Percentiles rank a stretch among this genome's conserved stretches.
phyloP scores from a whole-genome alignment of 2,329 filamentous ascomycete genomes.

The Curvularia verruculosa region DNA sequence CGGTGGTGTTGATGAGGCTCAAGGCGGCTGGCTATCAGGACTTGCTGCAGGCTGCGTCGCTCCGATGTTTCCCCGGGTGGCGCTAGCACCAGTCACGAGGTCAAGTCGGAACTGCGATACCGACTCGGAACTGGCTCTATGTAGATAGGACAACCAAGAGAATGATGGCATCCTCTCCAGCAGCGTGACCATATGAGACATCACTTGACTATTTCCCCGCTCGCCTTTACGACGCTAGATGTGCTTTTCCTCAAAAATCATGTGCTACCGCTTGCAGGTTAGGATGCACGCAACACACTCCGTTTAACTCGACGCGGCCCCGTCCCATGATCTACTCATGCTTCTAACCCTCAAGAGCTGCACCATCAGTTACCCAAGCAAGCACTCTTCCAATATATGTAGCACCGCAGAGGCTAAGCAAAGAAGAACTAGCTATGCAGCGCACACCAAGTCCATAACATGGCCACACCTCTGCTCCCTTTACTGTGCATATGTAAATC shows the following conservation, averaged over 20 bases:
- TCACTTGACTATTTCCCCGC: not conserved
- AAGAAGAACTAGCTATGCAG: not conserved
- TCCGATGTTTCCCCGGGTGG: conserved; percentile 27
- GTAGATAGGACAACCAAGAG: too few relatives aligned
- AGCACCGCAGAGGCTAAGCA: not conserved
- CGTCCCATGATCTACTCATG: too few relatives aligned
- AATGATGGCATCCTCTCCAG: not conserved
- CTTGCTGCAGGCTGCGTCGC: conserved; percentile 25
- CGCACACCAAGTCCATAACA: not conserved
- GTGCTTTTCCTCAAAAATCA: too few relatives aligned
- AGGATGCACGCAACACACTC: too few relatives aligned
- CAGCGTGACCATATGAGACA: not conserved
- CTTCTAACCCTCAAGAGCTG: too few relatives aligned
- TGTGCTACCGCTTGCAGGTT: too few relatives aligned
- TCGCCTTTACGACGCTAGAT: not conserved
- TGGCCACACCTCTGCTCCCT: not conserved
- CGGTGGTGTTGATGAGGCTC: conserved; percentile 28
- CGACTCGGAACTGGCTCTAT: conserved; percentile 5
- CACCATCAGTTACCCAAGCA: not conserved
- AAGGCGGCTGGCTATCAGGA: conserved; percentile 28
- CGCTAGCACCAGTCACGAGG: conserved; percentile 22
- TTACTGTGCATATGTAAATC: not conserved
- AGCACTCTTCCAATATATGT: not conserved
- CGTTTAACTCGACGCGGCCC: too few relatives aligned
- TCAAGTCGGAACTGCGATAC: conserved; percentile 6